These are phyloP conservation scores for Eimeria praecox DNA, from an alignment of 169 alveolate species.

Conservation along the genomic window DNA sequence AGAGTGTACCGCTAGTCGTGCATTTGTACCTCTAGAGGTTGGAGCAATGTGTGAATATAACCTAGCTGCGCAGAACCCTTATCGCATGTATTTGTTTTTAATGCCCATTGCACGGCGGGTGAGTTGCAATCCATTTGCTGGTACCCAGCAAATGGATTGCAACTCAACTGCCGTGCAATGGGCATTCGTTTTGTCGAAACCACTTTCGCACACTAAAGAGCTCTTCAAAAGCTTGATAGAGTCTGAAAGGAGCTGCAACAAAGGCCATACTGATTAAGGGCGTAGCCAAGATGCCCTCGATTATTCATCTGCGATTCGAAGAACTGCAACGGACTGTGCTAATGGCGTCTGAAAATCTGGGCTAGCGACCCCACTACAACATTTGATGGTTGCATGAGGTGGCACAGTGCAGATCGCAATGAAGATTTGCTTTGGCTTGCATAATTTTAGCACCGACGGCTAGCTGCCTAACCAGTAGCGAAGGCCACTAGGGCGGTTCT, in stretches of 20 bases:
- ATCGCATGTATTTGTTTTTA: not conserved
- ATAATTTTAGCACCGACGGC: not conserved
- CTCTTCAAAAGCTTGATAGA: not conserved
- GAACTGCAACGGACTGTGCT: not conserved
- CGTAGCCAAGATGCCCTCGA: not conserved
- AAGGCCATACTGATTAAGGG: not conserved
- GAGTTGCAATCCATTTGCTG: not conserved
- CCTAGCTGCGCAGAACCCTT: not conserved
- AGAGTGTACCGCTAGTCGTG: not conserved
- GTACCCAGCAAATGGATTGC: not conserved
- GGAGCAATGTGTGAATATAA: not conserved
- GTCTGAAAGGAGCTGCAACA: not conserved
- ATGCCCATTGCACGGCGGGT: not conserved
- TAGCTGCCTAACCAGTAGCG: not conserved
- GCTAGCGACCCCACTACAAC: not conserved
- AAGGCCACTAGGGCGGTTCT: not conserved
- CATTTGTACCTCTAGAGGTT: not conserved
- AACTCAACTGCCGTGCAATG: no score
- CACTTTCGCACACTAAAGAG: not conserved
- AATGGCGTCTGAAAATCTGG: not conserved
- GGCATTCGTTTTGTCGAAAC: not conserved
- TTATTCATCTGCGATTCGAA: not conserved
- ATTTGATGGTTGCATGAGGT: not conserved
- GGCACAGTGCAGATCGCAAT: not conserved
- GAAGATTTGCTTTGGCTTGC: not conserved